Evolutionary conservation across 2,329 filamentous ascomycete species (phyloP).

Genomic region (Xylaria hypoxylon): DNA sequence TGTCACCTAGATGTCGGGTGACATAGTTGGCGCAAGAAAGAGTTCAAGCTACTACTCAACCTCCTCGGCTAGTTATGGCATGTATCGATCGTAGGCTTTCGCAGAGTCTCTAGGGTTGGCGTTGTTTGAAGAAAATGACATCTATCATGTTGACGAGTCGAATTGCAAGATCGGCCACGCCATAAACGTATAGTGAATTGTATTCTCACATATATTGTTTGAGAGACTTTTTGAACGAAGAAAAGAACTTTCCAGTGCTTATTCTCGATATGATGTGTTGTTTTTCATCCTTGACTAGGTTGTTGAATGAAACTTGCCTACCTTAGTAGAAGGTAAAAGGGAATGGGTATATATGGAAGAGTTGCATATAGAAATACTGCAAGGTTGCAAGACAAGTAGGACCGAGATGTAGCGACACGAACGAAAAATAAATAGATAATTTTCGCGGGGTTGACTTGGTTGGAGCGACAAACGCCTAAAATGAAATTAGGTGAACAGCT

Average conservation of each 20-base stretch:
- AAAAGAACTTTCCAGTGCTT: neutral
- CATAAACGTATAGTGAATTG: neutral
- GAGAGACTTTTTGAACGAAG: neutral
- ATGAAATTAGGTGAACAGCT: neutral
- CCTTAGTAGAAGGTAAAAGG: conserved; percentile 17
- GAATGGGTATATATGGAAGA: conserved; percentile 36
- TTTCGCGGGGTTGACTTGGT: neutral
- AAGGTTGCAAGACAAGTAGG: conserved; percentile 2
- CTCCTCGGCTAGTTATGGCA: neutral
- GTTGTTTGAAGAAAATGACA: neutral
- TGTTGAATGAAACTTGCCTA: conserved; percentile 6
- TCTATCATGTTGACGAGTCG: conserved; percentile 6
- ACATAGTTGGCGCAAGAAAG: neutral
- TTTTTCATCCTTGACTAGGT: conserved; percentile 6
- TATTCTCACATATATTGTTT: neutral
- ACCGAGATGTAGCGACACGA: neutral
- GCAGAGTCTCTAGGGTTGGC: neutral
- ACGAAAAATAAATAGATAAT: neutral
- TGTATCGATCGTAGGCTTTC: neutral
- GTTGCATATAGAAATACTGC: conserved; percentile 11
- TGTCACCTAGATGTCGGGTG: neutral
- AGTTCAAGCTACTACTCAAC: neutral
- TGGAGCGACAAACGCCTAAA: neutral
- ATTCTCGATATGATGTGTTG: neutral
- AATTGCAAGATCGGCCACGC: neutral